phyloP scores from a whole-genome alignment of 139 green algal genomes.

The Limnomonas spitsbergensis region DNA sequence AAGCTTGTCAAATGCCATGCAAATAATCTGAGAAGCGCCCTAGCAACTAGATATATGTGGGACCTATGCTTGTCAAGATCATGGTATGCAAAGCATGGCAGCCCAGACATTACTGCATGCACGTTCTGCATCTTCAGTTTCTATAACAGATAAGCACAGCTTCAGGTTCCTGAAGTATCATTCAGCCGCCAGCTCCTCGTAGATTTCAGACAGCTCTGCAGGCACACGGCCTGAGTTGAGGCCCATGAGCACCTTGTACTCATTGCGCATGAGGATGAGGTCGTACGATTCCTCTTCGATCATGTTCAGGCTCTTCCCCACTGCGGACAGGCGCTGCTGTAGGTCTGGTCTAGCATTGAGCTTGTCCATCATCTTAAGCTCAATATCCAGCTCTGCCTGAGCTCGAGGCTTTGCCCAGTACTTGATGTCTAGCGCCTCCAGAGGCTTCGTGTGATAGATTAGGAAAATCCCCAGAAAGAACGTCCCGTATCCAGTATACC shows the following conservation, averaged over 20 bases:
- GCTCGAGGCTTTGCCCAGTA: slow-evolving; percentile 44
- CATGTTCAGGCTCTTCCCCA: slow-evolving; percentile 44
- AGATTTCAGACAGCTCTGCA: slow-evolving; percentile 38
- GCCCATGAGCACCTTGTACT: slow-evolving; percentile 49
- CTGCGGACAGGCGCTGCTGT: slow-evolving; percentile 21
- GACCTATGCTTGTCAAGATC: too few species aligned
- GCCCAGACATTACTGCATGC: too few species aligned
- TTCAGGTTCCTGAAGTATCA: too few species aligned
- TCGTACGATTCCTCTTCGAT: slow-evolving; percentile 47
- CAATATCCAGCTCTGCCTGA: slow-evolving; percentile 27
- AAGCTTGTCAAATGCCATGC: too few species aligned
- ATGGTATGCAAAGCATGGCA: too few species aligned
- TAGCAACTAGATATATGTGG: too few species aligned
- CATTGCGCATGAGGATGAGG: slow-evolving; percentile 47
- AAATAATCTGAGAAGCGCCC: too few species aligned
- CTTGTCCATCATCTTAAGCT: slow-evolving; percentile 51
- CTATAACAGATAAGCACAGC: too few species aligned
- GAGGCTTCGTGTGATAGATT: slow-evolving; percentile 43
- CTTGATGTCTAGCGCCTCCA: slow-evolving; percentile 47
- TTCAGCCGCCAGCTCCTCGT: slow-evolving; percentile 40
- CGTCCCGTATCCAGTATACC: slow-evolving; percentile 36
- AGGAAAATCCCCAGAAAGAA: slow-evolving; percentile 34
- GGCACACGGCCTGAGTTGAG: slow-evolving; percentile 40
- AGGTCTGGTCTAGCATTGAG: slow-evolving; percentile 34
- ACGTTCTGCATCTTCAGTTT: too few species aligned